Conservation (phyloP, 139 green algal genomes). For the Micractinium sp. region DNA sequence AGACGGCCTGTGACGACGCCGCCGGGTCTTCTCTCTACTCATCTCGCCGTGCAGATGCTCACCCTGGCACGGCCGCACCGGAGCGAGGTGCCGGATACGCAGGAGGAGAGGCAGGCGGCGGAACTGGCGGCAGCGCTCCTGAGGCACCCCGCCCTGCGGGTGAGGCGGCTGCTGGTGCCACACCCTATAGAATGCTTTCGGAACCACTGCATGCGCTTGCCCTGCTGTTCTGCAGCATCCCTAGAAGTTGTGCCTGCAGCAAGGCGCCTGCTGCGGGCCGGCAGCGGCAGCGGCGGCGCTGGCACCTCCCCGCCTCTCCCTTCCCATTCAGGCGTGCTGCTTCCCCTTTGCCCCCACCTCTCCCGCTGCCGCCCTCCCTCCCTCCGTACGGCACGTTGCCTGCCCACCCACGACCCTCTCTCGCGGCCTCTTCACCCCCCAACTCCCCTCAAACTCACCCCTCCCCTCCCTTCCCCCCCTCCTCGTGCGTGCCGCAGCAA, state of each 20-base stretch:
- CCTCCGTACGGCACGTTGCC: too few relatives aligned
- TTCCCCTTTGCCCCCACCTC: too few relatives aligned
- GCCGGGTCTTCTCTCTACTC: too few relatives aligned
- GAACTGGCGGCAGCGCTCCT: background rate
- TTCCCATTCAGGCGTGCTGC: too few relatives aligned
- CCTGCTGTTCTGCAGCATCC: background rate
- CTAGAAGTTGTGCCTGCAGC: too few relatives aligned
- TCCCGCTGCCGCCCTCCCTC: too few relatives aligned
- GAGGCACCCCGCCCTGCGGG: background rate
- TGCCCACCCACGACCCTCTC: background rate
- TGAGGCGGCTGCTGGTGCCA: background rate
- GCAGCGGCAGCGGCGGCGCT: too few relatives aligned
- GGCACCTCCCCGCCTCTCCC: too few relatives aligned
- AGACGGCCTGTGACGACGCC: too few relatives aligned
- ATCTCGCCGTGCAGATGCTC: slow-evolving; percentile 30
- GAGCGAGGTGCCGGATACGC: background rate
- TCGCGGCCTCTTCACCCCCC: background rate
- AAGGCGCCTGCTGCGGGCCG: too few relatives aligned
- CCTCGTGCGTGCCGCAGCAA: slow-evolving; percentile 28
- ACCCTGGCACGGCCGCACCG: slow-evolving; percentile 22
- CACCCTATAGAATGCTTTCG: too few relatives aligned
- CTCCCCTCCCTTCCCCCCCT: background rate
- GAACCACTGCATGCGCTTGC: background rate
- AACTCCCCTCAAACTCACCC: background rate
- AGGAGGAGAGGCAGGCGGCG: background rate